A percentile compares a stretch with the other conserved stretches of the same genome.
Conservation (phyloP, 2,329 filamentous ascomycete species). For the Penicillium italicum region DNA sequence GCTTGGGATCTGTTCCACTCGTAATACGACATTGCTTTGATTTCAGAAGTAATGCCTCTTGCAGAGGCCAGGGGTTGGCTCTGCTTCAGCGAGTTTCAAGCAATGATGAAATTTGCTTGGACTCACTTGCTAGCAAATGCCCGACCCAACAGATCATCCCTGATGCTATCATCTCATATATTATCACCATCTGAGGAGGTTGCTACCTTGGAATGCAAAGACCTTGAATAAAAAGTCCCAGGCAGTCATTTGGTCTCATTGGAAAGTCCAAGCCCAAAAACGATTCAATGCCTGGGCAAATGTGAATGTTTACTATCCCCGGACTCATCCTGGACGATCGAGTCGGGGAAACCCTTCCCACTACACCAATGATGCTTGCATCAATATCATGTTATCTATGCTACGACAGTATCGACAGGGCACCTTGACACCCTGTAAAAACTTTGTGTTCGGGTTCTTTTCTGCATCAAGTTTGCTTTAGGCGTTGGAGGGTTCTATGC, state of each 20-base stretch:
- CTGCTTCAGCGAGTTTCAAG: neutral
- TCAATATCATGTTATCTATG: slow-evolving; percentile 21
- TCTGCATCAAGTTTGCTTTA: slow-evolving; percentile 6
- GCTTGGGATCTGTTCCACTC: slow-evolving; percentile 98
- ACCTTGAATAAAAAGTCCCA: neutral
- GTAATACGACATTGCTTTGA: slow-evolving; percentile 43
- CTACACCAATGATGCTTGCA: slow-evolving; percentile 22
- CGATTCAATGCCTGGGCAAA: neutral
- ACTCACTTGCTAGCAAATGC: neutral
- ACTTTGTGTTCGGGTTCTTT: slow-evolving; percentile 17
- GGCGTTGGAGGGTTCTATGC: slow-evolving; percentile 10
- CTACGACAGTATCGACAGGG: slow-evolving; percentile 16
- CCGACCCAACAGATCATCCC: neutral
- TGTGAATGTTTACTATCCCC: neutral
- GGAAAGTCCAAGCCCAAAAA: neutral
- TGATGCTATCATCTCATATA: neutral
- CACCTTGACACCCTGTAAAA: slow-evolving; percentile 1
- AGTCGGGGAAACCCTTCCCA: slow-evolving; percentile 3
- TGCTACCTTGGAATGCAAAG: neutral
- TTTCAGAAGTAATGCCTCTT: neutral
- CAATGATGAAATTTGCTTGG: slow-evolving; percentile 10
- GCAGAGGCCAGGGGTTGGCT: neutral
- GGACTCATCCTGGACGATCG: slow-evolving; percentile 15
- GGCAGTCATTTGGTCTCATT: neutral
- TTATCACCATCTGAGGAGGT: neutral